Evolutionary conservation across 139 green algal genomes (phyloP).

Genomic region (Volvox reticuliferus): DNA sequence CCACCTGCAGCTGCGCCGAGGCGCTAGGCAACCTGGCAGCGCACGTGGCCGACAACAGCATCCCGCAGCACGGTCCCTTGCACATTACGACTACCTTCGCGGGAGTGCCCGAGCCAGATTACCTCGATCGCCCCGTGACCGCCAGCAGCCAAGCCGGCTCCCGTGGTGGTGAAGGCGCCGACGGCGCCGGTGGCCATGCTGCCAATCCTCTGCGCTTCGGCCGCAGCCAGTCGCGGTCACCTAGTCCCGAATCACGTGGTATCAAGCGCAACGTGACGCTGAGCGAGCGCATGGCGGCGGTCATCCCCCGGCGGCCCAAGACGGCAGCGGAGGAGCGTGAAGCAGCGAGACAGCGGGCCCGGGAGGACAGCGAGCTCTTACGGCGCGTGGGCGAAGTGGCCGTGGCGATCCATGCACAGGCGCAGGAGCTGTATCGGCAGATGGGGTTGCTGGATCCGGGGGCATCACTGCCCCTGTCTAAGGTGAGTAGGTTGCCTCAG

Average conservation of each 20-base stretch:
- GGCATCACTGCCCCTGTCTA: slow-evolving; percentile 23
- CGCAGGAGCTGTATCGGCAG: slow-evolving; percentile 48
- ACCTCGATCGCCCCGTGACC: background rate
- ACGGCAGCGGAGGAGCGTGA: background rate
- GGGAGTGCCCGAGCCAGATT: background rate
- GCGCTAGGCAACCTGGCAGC: background rate
- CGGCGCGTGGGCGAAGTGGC: slow-evolving; percentile 33
- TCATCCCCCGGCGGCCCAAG: background rate
- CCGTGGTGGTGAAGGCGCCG: background rate
- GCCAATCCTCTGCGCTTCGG: background rate
- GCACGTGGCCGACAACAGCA: slow-evolving; percentile 40
- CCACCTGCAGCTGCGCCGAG: slow-evolving; percentile 37
- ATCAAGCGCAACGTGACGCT: slow-evolving; percentile 6
- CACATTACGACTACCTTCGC: background rate
- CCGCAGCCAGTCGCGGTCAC: background rate
- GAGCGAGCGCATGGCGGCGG: slow-evolving; percentile 12
- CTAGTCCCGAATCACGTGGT: background rate
- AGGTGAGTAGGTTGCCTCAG: background rate
- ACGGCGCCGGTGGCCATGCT: background rate
- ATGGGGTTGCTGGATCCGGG: slow-evolving; percentile 38
- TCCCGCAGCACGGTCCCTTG: slow-evolving; percentile 7
- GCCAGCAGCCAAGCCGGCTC: background rate
- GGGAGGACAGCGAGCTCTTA: slow-evolving; percentile 32
- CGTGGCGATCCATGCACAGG: slow-evolving; percentile 45
- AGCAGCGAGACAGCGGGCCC: background rate